phyloP scores from a whole-genome alignment of 305 asterid genomes.

The Nicotiana rustica region DNA sequence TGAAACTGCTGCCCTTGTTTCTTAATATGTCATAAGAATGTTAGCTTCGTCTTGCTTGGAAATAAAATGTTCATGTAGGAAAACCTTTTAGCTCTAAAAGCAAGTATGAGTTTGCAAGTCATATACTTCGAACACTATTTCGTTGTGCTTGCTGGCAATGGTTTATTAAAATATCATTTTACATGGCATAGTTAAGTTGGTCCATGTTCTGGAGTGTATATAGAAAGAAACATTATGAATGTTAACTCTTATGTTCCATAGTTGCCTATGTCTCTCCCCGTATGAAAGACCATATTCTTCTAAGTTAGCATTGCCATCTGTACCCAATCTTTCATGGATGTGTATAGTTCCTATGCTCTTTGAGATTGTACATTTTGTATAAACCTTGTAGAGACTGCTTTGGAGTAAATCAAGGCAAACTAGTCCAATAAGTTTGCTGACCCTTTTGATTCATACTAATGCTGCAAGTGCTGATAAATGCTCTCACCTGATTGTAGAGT shows the following conservation, averaged over 20 bases:
- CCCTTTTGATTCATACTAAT: not conserved
- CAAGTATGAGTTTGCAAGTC: constrained; percentile 19
- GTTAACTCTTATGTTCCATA: not conserved
- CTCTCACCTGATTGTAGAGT: constrained; percentile 41
- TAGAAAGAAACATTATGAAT: not conserved
- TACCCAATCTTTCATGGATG: constrained; percentile 9
- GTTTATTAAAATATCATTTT: not conserved
- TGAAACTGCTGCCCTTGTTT: constrained; percentile 5
- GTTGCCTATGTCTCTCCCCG: not conserved
- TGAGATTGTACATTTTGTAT: constrained; percentile 11
- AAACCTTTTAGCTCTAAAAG: constrained; percentile 20
- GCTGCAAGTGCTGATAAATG: constrained; percentile 16
- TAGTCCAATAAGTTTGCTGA: not conserved
- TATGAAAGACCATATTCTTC: constrained; percentile 26
- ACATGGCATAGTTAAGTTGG: not conserved
- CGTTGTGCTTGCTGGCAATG: not conserved
- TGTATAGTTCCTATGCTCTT: constrained; percentile 18
- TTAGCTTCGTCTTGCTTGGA: constrained; percentile 14
- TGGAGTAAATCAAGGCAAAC: constrained; percentile 24
- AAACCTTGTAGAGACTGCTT: not conserved
- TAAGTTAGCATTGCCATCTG: constrained; percentile 22
- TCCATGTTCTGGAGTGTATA: constrained; percentile 8
- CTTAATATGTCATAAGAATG: constrained; percentile 8
- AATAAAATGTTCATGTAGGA: not conserved
- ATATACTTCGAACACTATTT: not conserved